Evolutionary conservation across 1,139 yeast genomes (phyloP).

Genomic region (Kodamaea arcana): DNA sequence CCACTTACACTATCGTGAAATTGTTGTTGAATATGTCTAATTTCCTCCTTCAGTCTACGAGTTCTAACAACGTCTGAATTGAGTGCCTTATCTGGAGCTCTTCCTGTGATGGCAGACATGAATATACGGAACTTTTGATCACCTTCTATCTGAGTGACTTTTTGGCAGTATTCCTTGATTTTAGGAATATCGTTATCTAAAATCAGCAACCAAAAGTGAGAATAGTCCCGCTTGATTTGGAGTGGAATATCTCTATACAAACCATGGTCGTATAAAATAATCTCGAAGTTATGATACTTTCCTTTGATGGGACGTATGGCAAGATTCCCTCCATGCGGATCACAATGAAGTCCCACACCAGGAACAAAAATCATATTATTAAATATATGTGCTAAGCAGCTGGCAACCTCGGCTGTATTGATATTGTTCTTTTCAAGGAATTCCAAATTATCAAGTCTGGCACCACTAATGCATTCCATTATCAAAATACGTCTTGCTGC

Average conservation of each 20-base stretch:
- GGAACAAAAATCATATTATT: conserved; percentile 95
- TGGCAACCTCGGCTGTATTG: conserved; percentile 71
- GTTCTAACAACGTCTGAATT: conserved; percentile 47
- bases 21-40: conserved; percentile 60
- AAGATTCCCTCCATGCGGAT: conserved; percentile 96
- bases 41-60: conserved; percentile 54
- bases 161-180: conserved; percentile 71
- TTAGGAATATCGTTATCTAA: conserved; percentile 61
- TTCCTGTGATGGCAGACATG: conserved; percentile 92
- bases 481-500: conserved; percentile 70
- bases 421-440: conserved; percentile 62
- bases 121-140: conserved; percentile 73
- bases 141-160: conserved; percentile 77
- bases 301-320: conserved; percentile 53
- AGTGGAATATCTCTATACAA: conserved; percentile 81
- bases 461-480: conserved; percentile 86
- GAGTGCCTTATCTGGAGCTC: conserved; percentile 47
- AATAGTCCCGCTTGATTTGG: conserved; percentile 73
- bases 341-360: conserved; percentile 89
- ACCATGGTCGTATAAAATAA: conserved; percentile 91
- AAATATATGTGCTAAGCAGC: conserved; percentile 85
- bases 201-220: conserved; percentile 89
- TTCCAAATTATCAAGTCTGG: conserved; percentile 71
- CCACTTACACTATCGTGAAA: conserved; percentile 35
- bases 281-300: conserved; percentile 78